phyloP scores from a whole-genome alignment of 1,284 basidiomycete genomes.

The Cerioporus squamosus region DNA sequence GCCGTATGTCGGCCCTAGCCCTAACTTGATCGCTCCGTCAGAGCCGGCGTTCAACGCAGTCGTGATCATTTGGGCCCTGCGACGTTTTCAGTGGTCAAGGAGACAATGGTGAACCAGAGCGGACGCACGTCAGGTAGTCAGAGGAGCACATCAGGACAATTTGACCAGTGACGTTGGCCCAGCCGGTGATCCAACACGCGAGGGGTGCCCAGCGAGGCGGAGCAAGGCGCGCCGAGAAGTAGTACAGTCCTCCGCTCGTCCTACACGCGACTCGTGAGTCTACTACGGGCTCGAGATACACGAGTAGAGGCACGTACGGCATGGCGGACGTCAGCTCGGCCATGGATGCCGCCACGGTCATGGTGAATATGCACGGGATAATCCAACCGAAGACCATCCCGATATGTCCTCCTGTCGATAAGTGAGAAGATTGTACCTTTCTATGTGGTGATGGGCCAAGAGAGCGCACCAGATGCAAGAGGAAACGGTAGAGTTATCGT shows the following conservation, averaged over 20 bases:
- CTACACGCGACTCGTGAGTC: slow-evolving; percentile 9
- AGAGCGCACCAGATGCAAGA: slow-evolving; percentile 53
- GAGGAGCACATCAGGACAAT: slow-evolving; percentile 73
- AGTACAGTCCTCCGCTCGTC: slow-evolving; percentile 66
- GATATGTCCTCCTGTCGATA: slow-evolving; percentile 64
- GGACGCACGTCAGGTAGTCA: slow-evolving; percentile 53
- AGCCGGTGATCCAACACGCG: slow-evolving; percentile 76
- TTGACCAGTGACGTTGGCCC: slow-evolving; percentile 67
- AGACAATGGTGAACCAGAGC: neutral
- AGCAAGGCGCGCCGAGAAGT: slow-evolving; percentile 75
- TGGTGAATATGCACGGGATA: slow-evolving; percentile 72
- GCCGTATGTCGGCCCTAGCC: slow-evolving; percentile 64
- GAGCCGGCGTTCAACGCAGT: slow-evolving; percentile 68
- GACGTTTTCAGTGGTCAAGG: neutral
- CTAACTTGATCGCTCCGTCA: slow-evolving; percentile 52
- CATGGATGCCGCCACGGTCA: slow-evolving; percentile 70
- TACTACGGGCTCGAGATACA: neutral
- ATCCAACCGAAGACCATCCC: slow-evolving; percentile 83
- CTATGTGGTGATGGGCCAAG: neutral
- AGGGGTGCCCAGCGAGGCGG: slow-evolving; percentile 62
- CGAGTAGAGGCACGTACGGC: slow-evolving; percentile 54
- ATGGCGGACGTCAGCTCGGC: slow-evolving; percentile 76
- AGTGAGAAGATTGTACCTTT: neutral
- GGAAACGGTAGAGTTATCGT: slow-evolving; percentile 69
- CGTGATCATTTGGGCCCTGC: slow-evolving; percentile 74